Percentiles rank a stretch among this genome's conserved stretches.
Conservation (phyloP, 129 eudicot genomes). For the Ambrosia trifida region DNA sequence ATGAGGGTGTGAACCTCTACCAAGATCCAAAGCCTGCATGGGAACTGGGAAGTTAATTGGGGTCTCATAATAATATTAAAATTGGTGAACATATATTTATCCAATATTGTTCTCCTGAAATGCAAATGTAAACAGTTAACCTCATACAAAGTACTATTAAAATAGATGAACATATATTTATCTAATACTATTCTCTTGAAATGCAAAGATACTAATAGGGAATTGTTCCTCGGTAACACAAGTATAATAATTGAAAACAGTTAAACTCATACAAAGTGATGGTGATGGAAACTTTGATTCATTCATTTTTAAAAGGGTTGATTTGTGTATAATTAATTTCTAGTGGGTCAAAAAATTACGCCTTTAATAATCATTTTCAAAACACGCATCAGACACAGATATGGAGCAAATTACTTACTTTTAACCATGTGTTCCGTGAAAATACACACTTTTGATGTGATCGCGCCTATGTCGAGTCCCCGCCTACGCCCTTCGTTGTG, state of each 20-base stretch:
- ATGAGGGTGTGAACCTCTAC: too few relatives aligned
- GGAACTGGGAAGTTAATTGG: background rate
- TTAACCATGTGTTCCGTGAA: too few relatives aligned
- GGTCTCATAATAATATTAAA: background rate
- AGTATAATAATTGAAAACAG: background rate
- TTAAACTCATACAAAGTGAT: background rate
- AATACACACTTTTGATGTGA: too few relatives aligned
- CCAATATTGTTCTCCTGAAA: too few relatives aligned
- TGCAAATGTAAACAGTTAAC: too few relatives aligned
- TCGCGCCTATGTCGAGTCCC: too few relatives aligned
- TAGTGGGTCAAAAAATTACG: background rate
- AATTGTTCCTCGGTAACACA: background rate
- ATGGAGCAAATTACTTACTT: too few relatives aligned
- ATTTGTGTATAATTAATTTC: background rate
- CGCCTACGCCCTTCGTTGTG: too few relatives aligned
- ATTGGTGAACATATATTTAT: too few relatives aligned
- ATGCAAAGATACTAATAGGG: background rate
- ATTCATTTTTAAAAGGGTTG: background rate
- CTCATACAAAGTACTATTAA: too few relatives aligned
- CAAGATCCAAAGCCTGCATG: conserved; percentile 66
- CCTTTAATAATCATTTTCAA: too few relatives aligned
- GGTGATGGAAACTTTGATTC: background rate
- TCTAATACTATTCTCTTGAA: conserved; percentile 2
- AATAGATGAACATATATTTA: background rate
- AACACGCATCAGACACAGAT: too few relatives aligned